Percentiles rank a stretch among this genome's conserved stretches.
phyloP scores from a whole-genome alignment of 305 asterid genomes.

The Euphrasia arctica region DNA sequence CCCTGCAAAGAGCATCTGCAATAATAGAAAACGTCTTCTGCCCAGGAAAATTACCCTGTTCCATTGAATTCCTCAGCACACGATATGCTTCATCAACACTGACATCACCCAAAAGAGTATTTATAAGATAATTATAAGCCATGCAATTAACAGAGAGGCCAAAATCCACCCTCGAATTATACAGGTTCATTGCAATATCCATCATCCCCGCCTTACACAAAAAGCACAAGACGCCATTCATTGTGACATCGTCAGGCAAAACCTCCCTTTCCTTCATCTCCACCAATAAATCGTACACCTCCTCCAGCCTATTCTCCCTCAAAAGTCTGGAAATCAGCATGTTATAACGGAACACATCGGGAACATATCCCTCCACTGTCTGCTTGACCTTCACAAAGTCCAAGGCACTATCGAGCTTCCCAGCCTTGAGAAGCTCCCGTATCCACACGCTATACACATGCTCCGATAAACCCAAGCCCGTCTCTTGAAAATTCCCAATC shows the following conservation, averaged over 20 bases:
- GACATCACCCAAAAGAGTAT: conserved; percentile 50
- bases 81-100: conserved; percentile 48
- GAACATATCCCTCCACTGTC: conserved; percentile 49
- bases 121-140: conserved; percentile 65
- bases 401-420: conserved; percentile 60
- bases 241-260: conserved; percentile 50
- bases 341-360: conserved; percentile 55
- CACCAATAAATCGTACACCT: conserved; percentile 56
- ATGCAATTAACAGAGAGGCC: conserved; percentile 54
- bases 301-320: conserved; percentile 51
- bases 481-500: conserved; percentile 40
- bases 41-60: conserved; percentile 55
- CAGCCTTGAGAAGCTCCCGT: conserved; percentile 46
- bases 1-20: conserved; percentile 53
- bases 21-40: conserved; percentile 41
- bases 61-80: conserved; percentile 44
- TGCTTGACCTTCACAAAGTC: conserved; percentile 52
- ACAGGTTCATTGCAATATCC: conserved; percentile 62
- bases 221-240: conserved; percentile 58
- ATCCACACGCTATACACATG: conserved; percentile 54
- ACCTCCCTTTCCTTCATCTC: conserved; percentile 61
- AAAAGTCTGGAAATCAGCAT: conserved; percentile 48
- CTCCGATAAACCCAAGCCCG: conserved; percentile 40
- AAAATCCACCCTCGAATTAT: conserved; percentile 49
- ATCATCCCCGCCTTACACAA: conserved; percentile 67